phyloP scores from a whole-genome alignment of 2,329 filamentous ascomycete species.

The Monosporascus sp. region DNA sequence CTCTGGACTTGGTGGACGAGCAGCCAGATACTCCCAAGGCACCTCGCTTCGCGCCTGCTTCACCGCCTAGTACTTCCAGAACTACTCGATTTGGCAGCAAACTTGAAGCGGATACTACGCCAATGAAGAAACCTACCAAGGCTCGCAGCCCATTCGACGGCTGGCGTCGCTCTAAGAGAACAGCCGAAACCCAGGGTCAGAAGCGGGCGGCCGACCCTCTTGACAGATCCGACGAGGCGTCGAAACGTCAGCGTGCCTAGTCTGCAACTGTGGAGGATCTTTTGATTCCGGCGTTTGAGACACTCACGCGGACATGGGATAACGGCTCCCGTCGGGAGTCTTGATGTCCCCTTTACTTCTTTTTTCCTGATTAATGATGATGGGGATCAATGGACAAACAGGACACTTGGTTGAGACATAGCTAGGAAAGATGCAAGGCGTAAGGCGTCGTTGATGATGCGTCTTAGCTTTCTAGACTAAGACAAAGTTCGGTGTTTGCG shows the following conservation, averaged over 20 bases:
- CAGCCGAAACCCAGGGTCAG: constrained; percentile 34
- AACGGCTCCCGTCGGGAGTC: neutral
- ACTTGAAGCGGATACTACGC: constrained; percentile 36
- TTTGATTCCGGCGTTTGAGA: constrained; percentile 7
- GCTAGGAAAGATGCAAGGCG: neutral
- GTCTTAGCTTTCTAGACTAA: neutral
- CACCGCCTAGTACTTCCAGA: constrained; percentile 58
- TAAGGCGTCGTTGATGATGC: neutral
- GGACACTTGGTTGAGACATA: neutral
- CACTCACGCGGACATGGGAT: constrained; percentile 1
- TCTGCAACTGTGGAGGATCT: constrained; percentile 7
- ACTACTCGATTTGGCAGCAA: constrained; percentile 53
- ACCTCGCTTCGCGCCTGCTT: constrained; percentile 50
- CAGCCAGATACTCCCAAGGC: constrained; percentile 47
- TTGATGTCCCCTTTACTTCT: neutral
- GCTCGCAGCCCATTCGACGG: constrained; percentile 57
- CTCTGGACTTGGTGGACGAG: constrained; percentile 27
- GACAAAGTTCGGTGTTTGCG: neutral
- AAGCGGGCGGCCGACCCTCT: constrained; percentile 39
- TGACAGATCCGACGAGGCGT: constrained; percentile 20
- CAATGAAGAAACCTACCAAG: constrained; percentile 34
- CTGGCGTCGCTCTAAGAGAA: constrained; percentile 62
- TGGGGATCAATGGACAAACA: neutral
- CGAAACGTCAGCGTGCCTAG: constrained; percentile 29
- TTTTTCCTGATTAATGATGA: neutral